Evolutionary conservation across 257 asterid genomes (phyloP), one percentile per base, ranked within the genome.

Genomic region (Solanum gracilifrons): DNA sequence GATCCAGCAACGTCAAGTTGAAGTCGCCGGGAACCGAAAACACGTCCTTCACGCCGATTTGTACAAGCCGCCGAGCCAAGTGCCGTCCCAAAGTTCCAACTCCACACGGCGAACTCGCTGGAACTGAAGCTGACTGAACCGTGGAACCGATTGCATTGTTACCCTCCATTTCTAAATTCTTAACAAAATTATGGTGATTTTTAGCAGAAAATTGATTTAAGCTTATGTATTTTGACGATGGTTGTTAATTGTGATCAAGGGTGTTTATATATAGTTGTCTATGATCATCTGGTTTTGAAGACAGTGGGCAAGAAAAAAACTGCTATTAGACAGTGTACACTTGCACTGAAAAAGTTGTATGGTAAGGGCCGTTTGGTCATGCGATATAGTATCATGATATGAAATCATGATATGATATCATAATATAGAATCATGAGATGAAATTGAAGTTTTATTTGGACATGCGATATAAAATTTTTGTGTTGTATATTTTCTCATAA

Each of bases 11-110:
- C 51, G 95, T 86, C 5, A 95, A 55, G 90, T 94, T 95, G 91
- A 95, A 95, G 72, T 95, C 98, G 1, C 98, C 98, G 9, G 98
- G 96, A 80, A 95, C 98, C 0, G 98, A 90, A 94, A 95, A 95
- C 23, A 95, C 95, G 60, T 95, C 98, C 20, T 8, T 88, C 37
- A 92, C 94, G 23, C 98, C 98, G 21, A 94, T 93, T 93, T 95
- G 94, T 21, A 92, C 98, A 15, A 95, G 92, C 87, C 98, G 93
- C 84, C 91, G 90, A 35, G 98, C 96, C 92, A 94, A 86, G 91
- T 94, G 96, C 37, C 92, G 10, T 6, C 98, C 98, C 13, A 94
- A 91, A 15, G 92, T 93, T 13, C 95, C 95, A 9, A 3, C 36
- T 41, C 90, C 41, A 9, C 91, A 51, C 2, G 89, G 29, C 1